Evolutionary conservation across 208 protist species (phyloP), one percentile per base, ranked within the genome.

Genomic region (Dictyostelium gargantuum): DNA sequence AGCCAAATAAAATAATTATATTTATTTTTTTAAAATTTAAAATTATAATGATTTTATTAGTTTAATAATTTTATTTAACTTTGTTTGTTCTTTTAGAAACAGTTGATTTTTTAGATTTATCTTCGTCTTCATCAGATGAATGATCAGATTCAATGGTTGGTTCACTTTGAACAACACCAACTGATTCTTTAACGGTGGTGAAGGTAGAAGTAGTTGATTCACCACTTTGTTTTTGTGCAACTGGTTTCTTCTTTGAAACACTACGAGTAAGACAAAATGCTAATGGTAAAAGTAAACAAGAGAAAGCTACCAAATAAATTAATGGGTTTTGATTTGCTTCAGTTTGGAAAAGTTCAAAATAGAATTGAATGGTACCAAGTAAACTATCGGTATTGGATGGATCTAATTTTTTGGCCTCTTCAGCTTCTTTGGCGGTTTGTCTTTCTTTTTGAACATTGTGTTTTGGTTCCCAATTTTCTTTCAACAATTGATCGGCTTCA

Each of bases 401-500:
- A 13, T 44, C n/a, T 0, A 61, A 9, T 38, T 76, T 42, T 13
- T 52, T 58, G 2, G 85, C 85, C 21, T 73, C 58, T 70, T 74
- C 74, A 23, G 75, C 85, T 38, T 81, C 54, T 32, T 66, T 32
- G 1, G 1, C 6, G 3, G 48, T 40, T 54, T 75, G 74, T 46
- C 32, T 48, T 10, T 40, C 40, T 17, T 82, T 63, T 61, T 79
- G 38, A 4, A 21, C 10, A 52, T 72, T 0, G 8, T 44, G 29
- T 48, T 84, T 82, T 23, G 52, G 52, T 29, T 48, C 19, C 46
- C 46, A 93, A 11, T 35, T 85, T 35, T 92, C 61, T 10, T 63
- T 26, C 17, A 61, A 61, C 1, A 95, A 82, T 46, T 29, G 84
- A 73, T 98, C 86, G 63, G 98, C 98, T 89, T 98, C 98, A 44